Conservation (phyloP, 805 yeast genomes). For the Sugiyamaella americana region DNA sequence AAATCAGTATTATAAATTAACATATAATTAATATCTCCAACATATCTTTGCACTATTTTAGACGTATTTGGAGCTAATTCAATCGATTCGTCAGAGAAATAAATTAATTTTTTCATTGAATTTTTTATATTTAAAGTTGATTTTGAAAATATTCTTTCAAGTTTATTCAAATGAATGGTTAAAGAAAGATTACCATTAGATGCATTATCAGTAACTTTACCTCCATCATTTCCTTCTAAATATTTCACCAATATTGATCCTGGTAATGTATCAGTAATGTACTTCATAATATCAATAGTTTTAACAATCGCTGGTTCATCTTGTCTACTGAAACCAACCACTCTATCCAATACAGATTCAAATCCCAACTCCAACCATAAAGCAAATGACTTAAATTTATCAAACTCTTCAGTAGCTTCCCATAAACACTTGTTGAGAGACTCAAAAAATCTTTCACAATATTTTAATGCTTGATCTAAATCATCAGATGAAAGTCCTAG, state of each 20-base stretch:
- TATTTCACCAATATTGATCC: conserved; percentile 5
- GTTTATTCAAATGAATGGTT: neutral
- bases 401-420: conserved; percentile 16
- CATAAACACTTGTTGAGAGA: conserved; percentile 10
- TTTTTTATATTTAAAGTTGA: neutral
- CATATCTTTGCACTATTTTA: neutral
- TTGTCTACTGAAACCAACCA: conserved; percentile 9
- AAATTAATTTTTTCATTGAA: neutral
- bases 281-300: conserved; percentile 17
- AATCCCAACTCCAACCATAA: conserved; percentile 20
- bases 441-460: conserved; percentile 8
- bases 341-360: conserved; percentile 16
- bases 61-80: neutral
- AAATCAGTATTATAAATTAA: neutral
- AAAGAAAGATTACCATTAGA: neutral
- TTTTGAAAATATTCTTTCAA: neutral
- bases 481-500: conserved; percentile 16
- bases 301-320: conserved; percentile 13
- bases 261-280: conserved; percentile 13
- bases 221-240: too few relatives aligned
- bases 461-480: conserved; percentile 7
- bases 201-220: neutral
- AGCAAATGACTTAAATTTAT: conserved; percentile 16
- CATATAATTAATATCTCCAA: neutral
- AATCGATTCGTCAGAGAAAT: neutral